Base-by-base conservation (phyloP, 2,329 filamentous ascomycete species). In the Neofusicoccum sp. region DNA sequence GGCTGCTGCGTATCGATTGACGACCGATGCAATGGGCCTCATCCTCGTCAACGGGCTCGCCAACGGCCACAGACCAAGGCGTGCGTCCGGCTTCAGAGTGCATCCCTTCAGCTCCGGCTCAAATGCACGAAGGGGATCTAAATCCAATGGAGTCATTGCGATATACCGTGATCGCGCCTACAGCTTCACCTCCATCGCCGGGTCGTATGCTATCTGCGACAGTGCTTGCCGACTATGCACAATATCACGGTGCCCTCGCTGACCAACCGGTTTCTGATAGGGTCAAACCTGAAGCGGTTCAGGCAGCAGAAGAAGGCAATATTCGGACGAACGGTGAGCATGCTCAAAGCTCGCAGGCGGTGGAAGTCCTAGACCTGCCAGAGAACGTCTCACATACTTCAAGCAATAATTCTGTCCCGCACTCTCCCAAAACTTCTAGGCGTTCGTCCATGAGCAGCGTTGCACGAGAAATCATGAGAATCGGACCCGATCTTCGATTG, bases 381-480 rank as follows among this genome's bases (percentile, higher is more conserved):
- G 4, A 12, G 3, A 2, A 3, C 9, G 30, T 40, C 9, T 1
- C 20, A n/a, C 49, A 54, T 4, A 5, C 11, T 5, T 2, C 34
- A 14, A 59, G 56, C 44, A 20, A 49, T 4, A n/a, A 24, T 7
- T 59, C 56, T 14, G 12, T 48, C 24, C 33, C 56, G 20, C 43
- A 49, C 8, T 49, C 56, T 2, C 7, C 8, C 14, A 40, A 14
- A 4, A 60, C 45, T 1, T 51, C 66, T 4, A 61, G 58, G 3
- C 64, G 61, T 1, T 70, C 69, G 1, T 69, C 71, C 1, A 63
- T 72, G 3, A 63, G 65, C 11, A 67, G 65, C 11, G 63, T 75
- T 51, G 68, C 68, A 12, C 65, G 64, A 40, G 66, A 67, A 12
- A 49, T 70, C 14, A 64, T 62, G 16, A 66, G 64, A 30, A 65